phyloP scores from a whole-genome alignment of 805 yeast genomes.

The Myxozyma mucilagina region DNA sequence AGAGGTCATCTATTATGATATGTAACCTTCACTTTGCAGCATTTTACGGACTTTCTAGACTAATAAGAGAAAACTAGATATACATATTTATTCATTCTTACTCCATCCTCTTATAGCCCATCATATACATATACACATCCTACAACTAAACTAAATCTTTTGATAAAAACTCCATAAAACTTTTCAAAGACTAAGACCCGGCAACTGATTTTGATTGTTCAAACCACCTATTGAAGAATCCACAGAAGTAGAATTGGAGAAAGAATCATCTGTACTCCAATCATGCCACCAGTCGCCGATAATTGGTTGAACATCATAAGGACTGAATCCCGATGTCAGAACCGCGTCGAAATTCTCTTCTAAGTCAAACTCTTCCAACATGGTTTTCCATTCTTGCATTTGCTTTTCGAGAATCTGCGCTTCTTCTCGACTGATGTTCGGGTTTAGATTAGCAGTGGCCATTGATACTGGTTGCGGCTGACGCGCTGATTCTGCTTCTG shows the following conservation, averaged over 20 bases:
- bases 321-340: not conserved
- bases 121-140: no score
- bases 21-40: no score
- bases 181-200: no score
- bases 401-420: not conserved
- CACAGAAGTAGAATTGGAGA: not conserved
- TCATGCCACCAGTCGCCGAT: constrained; percentile 33
- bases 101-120: no score
- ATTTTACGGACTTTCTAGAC: not conserved
- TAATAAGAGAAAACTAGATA: no score
- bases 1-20: no score
- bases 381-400: constrained; percentile 1
- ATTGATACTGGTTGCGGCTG: not conserved
- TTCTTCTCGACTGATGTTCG: not conserved
- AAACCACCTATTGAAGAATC: not conserved
- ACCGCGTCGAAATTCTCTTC: not conserved
- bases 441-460: no score
- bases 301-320: not conserved
- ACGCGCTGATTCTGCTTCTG: not conserved
- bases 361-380: not conserved
- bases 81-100: no score
- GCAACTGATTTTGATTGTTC: no score
- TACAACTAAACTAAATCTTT: no score
- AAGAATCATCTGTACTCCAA: constrained; percentile 19
- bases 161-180: no score